phyloP scores from a whole-genome alignment of 805 yeast species.

The Kazachstania martiniae region DNA sequence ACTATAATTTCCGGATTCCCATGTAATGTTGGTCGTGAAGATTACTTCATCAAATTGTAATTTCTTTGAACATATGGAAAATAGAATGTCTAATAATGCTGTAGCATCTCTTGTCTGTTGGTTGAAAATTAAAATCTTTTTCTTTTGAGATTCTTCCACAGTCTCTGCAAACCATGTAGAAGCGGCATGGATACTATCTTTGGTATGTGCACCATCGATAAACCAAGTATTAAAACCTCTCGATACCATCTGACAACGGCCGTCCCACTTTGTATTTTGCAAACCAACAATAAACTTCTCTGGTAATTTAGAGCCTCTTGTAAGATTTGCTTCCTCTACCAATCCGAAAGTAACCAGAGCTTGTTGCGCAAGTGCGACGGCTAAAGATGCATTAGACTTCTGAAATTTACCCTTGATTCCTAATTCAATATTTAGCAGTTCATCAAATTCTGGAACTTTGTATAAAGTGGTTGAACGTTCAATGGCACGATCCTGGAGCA shows the following conservation, averaged over 20 bases:
- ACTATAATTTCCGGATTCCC: constrained; percentile 71
- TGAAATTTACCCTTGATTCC: constrained; percentile 86
- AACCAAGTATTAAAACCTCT: constrained; percentile 54
- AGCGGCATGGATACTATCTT: constrained; percentile 77
- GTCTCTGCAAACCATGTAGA: constrained; percentile 58
- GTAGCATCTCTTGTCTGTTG: constrained; percentile 89
- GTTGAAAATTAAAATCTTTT: constrained; percentile 65
- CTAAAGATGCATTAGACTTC: constrained; percentile 75
- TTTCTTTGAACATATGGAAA: constrained; percentile 31
- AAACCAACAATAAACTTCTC: constrained; percentile 48
- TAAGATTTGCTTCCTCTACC: constrained; percentile 19
- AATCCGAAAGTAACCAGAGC: constrained; percentile 46
- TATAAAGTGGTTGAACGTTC: constrained; percentile 48
- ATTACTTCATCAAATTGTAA: constrained; percentile 61
- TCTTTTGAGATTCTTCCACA: constrained; percentile 8
- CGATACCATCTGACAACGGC: constrained; percentile 71
- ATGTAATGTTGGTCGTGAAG: constrained; percentile 87
- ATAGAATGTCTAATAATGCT: constrained; percentile 46
- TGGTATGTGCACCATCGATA: constrained; percentile 93
- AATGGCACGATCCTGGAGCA: constrained; percentile 52
- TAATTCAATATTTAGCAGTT: constrained; percentile 32
- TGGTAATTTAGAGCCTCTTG: no score
- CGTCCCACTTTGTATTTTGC: constrained; percentile 76
- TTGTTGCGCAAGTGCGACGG: constrained; percentile 55
- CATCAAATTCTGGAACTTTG: constrained; percentile 39